A percentile compares a stretch with the other conserved stretches of the same genome.
Evolutionary conservation across 2,329 filamentous ascomycete species (phyloP).

Genomic region (Stagonosporopsis vannaccii): DNA sequence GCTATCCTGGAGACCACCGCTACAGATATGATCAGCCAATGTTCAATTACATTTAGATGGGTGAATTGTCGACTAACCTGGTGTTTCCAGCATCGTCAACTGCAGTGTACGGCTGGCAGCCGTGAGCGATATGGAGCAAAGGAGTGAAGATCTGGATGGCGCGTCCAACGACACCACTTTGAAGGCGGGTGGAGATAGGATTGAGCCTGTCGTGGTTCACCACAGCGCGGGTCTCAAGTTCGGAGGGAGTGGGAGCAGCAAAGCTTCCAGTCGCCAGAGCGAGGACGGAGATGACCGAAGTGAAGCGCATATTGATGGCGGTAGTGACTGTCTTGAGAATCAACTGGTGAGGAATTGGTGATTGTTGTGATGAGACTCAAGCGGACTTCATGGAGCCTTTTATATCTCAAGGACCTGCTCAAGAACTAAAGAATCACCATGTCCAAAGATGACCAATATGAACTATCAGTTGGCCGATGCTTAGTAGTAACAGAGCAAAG

Average conservation of each 20-base stretch:
- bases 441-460: neutral
- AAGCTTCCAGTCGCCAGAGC: neutral
- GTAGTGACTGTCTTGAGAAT: neutral
- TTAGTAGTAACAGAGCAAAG: neutral
- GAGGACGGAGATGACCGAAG: neutral
- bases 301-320: constrained; percentile 1
- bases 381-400: neutral
- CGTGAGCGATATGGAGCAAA: constrained; percentile 60
- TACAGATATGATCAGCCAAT: constrained; percentile 24
- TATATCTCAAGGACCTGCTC: neutral
- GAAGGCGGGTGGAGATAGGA: constrained; percentile 60
- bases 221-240: constrained; percentile 41
- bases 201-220: constrained; percentile 57
- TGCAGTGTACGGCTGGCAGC: constrained; percentile 68
- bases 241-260: constrained; percentile 1
- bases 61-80: constrained; percentile 47
- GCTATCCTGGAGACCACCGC: constrained; percentile 52
- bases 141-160: constrained; percentile 64
- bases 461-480: neutral
- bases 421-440: neutral
- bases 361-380: neutral
- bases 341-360: neutral
- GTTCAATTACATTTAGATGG: neutral
- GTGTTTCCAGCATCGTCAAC: constrained; percentile 65
- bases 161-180: constrained; percentile 53